A percentile compares a stretch with the other conserved stretches of the same genome.
phyloP scores from a whole-genome alignment of 306 rosid genomes.

The Quercus rubra region DNA sequence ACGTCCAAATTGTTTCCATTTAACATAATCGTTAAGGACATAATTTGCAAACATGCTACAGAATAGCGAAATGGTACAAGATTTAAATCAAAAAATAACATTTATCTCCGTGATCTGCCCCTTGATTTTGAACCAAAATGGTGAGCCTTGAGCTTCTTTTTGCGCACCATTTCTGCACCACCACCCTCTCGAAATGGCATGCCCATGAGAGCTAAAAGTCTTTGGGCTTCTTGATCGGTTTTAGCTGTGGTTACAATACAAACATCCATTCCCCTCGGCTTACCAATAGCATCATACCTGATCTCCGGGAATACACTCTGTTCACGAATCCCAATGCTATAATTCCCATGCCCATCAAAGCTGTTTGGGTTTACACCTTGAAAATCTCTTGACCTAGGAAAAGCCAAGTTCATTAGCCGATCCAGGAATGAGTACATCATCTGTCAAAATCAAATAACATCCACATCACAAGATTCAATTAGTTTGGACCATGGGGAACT shows the following conservation, averaged over 20 bases:
- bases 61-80: conserved; percentile 15
- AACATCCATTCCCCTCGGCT: conserved; percentile 92
- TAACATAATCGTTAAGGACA: background rate
- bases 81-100: conserved; percentile 1
- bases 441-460: conserved; percentile 38
- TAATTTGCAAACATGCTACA: conserved; percentile 3
- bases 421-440: conserved; percentile 82
- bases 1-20: background rate
- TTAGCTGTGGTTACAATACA: conserved; percentile 77
- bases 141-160: conserved; percentile 88
- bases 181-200: conserved; percentile 89
- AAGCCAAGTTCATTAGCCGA: conserved; percentile 78
- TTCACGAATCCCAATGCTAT: conserved; percentile 60
- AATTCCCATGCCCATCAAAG: conserved; percentile 89
- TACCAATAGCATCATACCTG: conserved; percentile 55
- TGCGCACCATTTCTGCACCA: conserved; percentile 43
- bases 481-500: background rate
- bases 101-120: conserved; percentile 59
- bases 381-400: conserved; percentile 96
- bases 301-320: conserved; percentile 91
- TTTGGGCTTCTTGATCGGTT: conserved; percentile 78
- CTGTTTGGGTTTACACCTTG: conserved; percentile 81
- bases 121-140: conserved; percentile 77
- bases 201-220: conserved; percentile 78
- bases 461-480: background rate